Base-by-base conservation (phyloP, 768 basidiomycete genomes). In the Boletellus ananas region DNA sequence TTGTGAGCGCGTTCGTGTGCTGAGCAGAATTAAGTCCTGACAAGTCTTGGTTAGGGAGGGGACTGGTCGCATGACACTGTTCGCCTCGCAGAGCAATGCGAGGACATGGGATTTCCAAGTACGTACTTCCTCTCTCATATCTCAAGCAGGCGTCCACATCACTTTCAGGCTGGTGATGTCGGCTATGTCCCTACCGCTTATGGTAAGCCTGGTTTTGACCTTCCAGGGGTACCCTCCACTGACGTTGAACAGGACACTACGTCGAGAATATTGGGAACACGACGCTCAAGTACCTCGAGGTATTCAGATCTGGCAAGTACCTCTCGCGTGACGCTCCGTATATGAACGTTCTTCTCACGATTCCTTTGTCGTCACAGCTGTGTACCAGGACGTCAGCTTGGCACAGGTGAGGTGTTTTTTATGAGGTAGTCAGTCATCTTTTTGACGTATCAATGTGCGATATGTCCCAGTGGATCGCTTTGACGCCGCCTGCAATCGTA, bases 31-130 rank as follows among this genome's bases (percentile, higher is more conserved):
- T 35, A 13, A 34, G 4, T 42, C 37, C 39, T 47, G 25, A 50
- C 42, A 33, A 52, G 46, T 25, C 21, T 23, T 29, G 29, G 16
- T 10, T 51, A 85, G 80, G 34, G 73, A 77, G 62, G 84, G 82
- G 4, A 51, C 71, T 27, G 77, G 62, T 2, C 78, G 83, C 21
- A 69, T 82, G 51, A 83, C 81, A 0, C 61, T 83, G 34, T 84
- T 84, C 55, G 81, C 79, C 7, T 69, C 77, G 3, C 64, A 69
- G 53, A 70, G 71, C 21, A 80, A 79, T 54, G 78, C 83, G 2
- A 63, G 75, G 47, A 83, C 82, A 1, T 85, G 77, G 66, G 73
- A 85, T 61, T 84, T 78, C 58, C 74, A 75, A 59, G 79, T 78
- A 52, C 18, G 45, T 17, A 21, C 14, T 4, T 29, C 42, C 14